phyloP scores from a whole-genome alignment of 2,329 filamentous ascomycete species.

The Talaromyces verruculosus region DNA sequence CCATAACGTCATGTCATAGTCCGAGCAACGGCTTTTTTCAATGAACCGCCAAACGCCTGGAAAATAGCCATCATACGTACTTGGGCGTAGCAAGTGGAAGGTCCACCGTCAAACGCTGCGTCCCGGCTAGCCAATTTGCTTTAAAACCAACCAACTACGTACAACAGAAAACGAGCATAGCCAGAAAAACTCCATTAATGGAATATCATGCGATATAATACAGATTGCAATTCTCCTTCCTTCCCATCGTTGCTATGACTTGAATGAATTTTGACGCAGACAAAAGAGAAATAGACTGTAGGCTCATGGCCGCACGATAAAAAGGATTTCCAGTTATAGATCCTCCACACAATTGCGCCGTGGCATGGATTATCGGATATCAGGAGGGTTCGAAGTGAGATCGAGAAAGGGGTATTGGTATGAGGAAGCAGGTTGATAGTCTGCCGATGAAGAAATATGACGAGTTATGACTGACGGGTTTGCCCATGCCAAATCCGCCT shows the following conservation, averaged over 20 bases:
- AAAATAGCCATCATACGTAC: not conserved
- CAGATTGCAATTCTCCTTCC: conserved; percentile 14
- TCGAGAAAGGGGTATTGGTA: conserved; percentile 10
- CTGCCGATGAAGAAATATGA: not conserved
- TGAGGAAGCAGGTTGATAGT: not conserved
- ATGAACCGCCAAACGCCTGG: not conserved
- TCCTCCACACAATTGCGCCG: not conserved
- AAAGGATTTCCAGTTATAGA: not conserved
- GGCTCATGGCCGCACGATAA: not conserved
- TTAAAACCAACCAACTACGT: not conserved
- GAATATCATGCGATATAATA: conserved; percentile 16
- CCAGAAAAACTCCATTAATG: conserved; percentile 11
- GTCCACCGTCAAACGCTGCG: not conserved
- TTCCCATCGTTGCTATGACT: conserved; percentile 10
- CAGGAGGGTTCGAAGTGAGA: conserved; percentile 1
- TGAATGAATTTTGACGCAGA: conserved; percentile 1
- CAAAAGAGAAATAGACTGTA: conserved; percentile 2
- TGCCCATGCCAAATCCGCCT: not conserved
- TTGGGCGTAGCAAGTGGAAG: not conserved
- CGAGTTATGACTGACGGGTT: no score
- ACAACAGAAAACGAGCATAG: not conserved
- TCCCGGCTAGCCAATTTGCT: not conserved
- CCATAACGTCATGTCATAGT: not conserved
- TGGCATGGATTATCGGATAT: not conserved
- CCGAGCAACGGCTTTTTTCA: not conserved